Percentiles rank a stretch among this genome's conserved stretches.
Evolutionary conservation across 2,329 filamentous ascomycete species (phyloP).

Genomic region (Botrytis squamosa): DNA sequence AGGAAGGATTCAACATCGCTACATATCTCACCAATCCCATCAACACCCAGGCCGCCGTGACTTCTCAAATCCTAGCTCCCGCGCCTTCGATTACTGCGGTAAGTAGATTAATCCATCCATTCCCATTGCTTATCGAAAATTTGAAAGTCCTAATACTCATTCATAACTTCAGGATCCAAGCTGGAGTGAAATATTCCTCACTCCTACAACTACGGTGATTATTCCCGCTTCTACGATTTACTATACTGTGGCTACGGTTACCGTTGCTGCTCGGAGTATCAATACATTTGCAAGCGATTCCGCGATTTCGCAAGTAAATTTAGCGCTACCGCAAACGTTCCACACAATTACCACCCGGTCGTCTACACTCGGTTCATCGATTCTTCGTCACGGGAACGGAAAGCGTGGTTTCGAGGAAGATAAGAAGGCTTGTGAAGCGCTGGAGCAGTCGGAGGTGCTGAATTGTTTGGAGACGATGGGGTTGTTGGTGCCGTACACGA

Average conservation of each 20-base stretch:
- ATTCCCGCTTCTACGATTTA: not conserved
- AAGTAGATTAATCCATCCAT: not conserved
- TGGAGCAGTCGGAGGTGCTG: not conserved
- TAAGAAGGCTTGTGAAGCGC: not conserved
- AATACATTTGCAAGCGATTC: not conserved
- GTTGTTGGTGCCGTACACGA: not conserved
- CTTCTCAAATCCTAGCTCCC: not conserved
- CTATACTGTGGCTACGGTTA: not conserved
- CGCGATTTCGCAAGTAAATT: fast-evolving
- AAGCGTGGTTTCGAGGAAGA: not conserved
- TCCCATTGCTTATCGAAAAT: too few relatives aligned
- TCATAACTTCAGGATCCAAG: not conserved
- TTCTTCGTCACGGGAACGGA: not conserved
- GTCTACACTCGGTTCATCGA: not conserved
- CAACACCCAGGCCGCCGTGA: not conserved
- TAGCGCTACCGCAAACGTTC: not conserved
- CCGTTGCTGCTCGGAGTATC: not conserved
- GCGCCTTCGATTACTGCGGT: not conserved
- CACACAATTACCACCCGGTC: not conserved
- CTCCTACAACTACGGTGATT: not conserved
- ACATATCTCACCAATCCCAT: not conserved
- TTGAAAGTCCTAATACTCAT: not conserved
- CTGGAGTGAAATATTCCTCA: not conserved
- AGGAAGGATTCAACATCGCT: not conserved
- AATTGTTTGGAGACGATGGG: not conserved